A percentile compares a stretch with the other conserved stretches of the same genome.
Evolutionary conservation across 23 red algal genomes (phyloP).

Genomic region (Gracilaria vermiculophylla): DNA sequence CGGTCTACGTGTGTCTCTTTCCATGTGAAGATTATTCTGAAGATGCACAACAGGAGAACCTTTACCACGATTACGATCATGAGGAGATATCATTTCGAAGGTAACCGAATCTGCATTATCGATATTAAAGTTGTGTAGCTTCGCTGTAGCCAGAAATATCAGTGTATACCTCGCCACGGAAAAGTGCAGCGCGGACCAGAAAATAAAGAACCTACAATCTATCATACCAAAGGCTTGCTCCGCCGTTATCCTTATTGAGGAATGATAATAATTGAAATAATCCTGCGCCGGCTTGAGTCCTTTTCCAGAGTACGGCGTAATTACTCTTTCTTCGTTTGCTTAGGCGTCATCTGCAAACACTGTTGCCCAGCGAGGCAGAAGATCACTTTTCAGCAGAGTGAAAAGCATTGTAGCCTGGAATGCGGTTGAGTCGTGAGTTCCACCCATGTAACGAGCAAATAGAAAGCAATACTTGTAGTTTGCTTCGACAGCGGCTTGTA

Average conservation of each 20-base stretch:
- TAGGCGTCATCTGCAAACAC: constrained; percentile 34
- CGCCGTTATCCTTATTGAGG: background rate
- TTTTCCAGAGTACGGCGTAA: constrained; percentile 5
- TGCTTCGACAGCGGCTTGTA: background rate
- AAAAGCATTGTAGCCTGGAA: background rate
- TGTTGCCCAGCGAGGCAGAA: background rate
- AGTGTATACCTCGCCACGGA: background rate
- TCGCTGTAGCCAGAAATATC: background rate
- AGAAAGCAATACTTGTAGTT: constrained; percentile 34
- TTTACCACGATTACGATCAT: too few relatives aligned
- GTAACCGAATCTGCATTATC: background rate
- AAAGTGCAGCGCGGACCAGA: constrained; percentile 14
- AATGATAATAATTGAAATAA: constrained; percentile 33
- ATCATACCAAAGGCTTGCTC: constrained; percentile 20
- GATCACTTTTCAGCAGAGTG: background rate
- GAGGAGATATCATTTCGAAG: background rate
- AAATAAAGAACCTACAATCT: background rate
- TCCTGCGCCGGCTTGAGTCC: background rate
- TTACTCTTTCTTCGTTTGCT: background rate
- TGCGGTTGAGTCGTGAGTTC: constrained; percentile 6
- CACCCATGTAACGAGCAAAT: background rate
- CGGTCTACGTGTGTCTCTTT: too few relatives aligned
- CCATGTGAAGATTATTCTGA: too few relatives aligned
- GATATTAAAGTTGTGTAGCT: background rate
- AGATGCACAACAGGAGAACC: too few relatives aligned